A percentile compares a stretch with the other conserved stretches of the same genome.
Evolutionary conservation across 805 yeast genomes (phyloP).

Genomic region (Clavispora santaluciae): DNA sequence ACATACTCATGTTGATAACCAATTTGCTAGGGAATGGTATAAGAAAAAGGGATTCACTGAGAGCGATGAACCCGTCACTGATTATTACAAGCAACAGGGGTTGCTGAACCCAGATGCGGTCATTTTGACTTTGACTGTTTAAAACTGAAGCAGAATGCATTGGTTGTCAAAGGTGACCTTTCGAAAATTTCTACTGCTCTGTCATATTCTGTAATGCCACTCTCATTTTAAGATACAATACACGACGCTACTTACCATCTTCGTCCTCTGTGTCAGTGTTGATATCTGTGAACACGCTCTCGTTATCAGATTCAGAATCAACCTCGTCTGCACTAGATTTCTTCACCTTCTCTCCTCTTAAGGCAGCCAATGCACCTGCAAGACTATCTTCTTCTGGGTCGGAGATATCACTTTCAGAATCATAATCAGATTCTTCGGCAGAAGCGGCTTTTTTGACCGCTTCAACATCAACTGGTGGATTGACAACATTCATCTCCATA

Average conservation of each 20-base stretch:
- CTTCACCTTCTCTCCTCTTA: slow-evolving; percentile 58
- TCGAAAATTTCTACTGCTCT: background rate
- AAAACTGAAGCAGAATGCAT: slow-evolving; percentile 4
- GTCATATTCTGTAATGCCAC: slow-evolving; percentile 1
- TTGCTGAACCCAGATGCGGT: slow-evolving; percentile 47
- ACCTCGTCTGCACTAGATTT: slow-evolving; percentile 30
- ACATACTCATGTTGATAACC: slow-evolving; percentile 48
- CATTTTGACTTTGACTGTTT: slow-evolving; percentile 28
- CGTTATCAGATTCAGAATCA: slow-evolving; percentile 35
- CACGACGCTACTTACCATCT: slow-evolving; percentile 22
- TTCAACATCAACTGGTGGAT: slow-evolving; percentile 30
- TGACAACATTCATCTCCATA: slow-evolving; percentile 62
- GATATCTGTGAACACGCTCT: slow-evolving; percentile 41
- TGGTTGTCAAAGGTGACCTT: background rate
- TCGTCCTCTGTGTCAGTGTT: slow-evolving; percentile 40
- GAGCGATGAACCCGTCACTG: slow-evolving; percentile 31
- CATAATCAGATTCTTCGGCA: slow-evolving; percentile 26
- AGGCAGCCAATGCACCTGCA: slow-evolving; percentile 69
- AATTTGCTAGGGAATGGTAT: slow-evolving; percentile 47
- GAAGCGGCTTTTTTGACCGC: slow-evolving; percentile 25
- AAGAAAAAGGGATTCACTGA: slow-evolving; percentile 43
- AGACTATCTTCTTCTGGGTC: slow-evolving; percentile 72
- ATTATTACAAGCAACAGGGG: slow-evolving; percentile 45
- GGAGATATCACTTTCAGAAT: slow-evolving; percentile 52
- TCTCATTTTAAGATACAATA: slow-evolving; percentile 2